Evolutionary conservation across 2,329 filamentous ascomycete genomes (phyloP).

Genomic region (Fusarium sp.): DNA sequence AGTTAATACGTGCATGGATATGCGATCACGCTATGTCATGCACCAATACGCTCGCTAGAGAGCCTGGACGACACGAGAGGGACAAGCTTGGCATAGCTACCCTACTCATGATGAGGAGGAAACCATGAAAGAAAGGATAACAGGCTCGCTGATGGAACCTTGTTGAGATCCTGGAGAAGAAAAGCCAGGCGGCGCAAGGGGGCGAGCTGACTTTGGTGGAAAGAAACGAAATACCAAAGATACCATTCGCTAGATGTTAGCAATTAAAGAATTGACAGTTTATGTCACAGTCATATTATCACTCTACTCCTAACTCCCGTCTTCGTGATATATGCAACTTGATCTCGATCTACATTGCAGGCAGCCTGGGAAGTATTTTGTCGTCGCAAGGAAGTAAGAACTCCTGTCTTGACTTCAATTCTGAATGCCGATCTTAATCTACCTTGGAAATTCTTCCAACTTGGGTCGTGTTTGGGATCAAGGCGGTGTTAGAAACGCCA

Average conservation of each 20-base stretch:
- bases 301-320: neutral
- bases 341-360: no score
- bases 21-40: conserved; percentile 43
- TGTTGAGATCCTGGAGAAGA: conserved; percentile 34
- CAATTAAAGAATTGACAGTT: conserved; percentile 47
- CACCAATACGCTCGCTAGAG: conserved; percentile 52
- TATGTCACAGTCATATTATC: conserved; percentile 30
- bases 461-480: neutral
- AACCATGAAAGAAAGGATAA: conserved; percentile 17
- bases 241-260: conserved; percentile 56
- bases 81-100: conserved; percentile 26
- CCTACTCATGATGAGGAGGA: conserved; percentile 40
- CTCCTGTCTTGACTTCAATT: neutral
- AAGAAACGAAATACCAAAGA: conserved; percentile 51
- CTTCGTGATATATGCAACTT: neutral
- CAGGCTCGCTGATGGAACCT: conserved; percentile 28
- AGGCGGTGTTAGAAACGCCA: conserved; percentile 8
- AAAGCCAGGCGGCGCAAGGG: conserved; percentile 41
- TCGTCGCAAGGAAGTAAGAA: neutral
- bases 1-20: conserved; percentile 53
- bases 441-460: neutral
- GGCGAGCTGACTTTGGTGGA: conserved; percentile 36
- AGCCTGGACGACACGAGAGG: conserved; percentile 40
- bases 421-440: conserved; percentile 27
- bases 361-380: neutral